phyloP scores from a whole-genome alignment of 2,329 filamentous ascomycete genomes.

The Pleoardoris graminearum region DNA sequence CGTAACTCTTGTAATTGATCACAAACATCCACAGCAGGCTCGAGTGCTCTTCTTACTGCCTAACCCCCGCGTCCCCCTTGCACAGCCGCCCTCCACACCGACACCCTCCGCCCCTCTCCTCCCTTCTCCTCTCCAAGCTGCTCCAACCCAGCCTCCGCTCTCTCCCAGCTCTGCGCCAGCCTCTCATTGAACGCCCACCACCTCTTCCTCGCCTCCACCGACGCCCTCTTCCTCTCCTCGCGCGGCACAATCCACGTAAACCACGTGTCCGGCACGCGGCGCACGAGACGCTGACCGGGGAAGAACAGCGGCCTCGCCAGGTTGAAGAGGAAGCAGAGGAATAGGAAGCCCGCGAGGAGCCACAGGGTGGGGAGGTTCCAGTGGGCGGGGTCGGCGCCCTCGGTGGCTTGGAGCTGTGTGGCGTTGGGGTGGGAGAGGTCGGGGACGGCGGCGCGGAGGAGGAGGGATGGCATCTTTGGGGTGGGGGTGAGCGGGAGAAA shows the following conservation, averaged over 20 bases:
- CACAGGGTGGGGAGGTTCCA: not conserved
- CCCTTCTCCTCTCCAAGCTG: too few species aligned
- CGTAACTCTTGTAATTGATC: too few species aligned
- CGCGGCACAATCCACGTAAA: not conserved
- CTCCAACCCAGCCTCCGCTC: too few species aligned
- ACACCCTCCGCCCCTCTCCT: too few species aligned
- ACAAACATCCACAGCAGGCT: too few species aligned
- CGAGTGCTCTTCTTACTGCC: too few species aligned
- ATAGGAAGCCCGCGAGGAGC: not conserved
- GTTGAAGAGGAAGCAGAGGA: not conserved
- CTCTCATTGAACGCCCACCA: not conserved
- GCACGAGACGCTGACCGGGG: not conserved
- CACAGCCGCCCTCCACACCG: too few species aligned
- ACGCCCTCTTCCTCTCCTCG: not conserved
- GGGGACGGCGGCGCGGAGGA: too few species aligned
- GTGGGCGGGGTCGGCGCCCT: not conserved
- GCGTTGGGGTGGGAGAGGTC: not conserved
- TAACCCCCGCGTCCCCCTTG: too few species aligned
- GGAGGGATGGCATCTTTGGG: not conserved
- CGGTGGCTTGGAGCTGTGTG: not conserved
- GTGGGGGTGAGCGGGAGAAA: not conserved
- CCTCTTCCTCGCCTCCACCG: not conserved
- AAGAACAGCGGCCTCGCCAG: not conserved
- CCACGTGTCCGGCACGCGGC: not conserved
- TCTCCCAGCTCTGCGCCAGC: not conserved